Percentiles rank a stretch among this genome's conserved stretches.
phyloP scores from a whole-genome alignment of 257 asterid genomes.

The Gentiana dahurica region DNA sequence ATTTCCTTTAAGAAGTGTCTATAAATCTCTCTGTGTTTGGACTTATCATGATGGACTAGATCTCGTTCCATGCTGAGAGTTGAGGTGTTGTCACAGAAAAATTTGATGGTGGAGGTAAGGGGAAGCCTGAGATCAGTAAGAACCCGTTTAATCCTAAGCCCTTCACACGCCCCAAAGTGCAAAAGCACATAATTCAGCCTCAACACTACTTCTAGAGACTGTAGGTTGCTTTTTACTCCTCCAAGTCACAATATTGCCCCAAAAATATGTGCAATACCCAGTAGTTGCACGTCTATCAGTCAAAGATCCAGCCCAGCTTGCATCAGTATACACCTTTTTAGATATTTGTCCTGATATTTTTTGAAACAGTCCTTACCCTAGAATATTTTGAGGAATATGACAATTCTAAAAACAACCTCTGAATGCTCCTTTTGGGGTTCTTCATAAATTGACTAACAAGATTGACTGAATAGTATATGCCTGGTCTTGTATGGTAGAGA shows the following conservation, averaged over 20 bases:
- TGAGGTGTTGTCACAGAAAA: neutral
- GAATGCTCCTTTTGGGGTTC: too few relatives aligned
- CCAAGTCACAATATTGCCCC: neutral
- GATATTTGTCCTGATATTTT: too few relatives aligned
- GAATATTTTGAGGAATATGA: too few relatives aligned
- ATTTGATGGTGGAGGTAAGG: neutral
- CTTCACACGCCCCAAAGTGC: neutral
- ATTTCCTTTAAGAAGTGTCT: too few relatives aligned
- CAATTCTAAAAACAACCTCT: too few relatives aligned
- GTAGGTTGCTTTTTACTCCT: neutral
- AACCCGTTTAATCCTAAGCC: neutral
- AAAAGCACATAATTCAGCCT: neutral
- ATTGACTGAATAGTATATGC: too few relatives aligned
- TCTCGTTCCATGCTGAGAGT: neutral
- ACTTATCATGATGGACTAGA: neutral
- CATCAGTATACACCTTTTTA: too few relatives aligned
- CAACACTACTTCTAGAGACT: neutral
- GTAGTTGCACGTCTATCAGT: neutral
- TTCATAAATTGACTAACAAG: too few relatives aligned
- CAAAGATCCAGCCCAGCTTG: too few relatives aligned
- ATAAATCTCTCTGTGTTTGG: neutral
- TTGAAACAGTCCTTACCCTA: too few relatives aligned
- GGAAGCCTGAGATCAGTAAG: neutral
- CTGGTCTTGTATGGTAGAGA: too few relatives aligned
- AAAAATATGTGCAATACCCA: neutral